A percentile compares a stretch with the other conserved stretches of the same genome.
phyloP scores from a whole-genome alignment of 306 rosid species.

The Prunus mume region DNA sequence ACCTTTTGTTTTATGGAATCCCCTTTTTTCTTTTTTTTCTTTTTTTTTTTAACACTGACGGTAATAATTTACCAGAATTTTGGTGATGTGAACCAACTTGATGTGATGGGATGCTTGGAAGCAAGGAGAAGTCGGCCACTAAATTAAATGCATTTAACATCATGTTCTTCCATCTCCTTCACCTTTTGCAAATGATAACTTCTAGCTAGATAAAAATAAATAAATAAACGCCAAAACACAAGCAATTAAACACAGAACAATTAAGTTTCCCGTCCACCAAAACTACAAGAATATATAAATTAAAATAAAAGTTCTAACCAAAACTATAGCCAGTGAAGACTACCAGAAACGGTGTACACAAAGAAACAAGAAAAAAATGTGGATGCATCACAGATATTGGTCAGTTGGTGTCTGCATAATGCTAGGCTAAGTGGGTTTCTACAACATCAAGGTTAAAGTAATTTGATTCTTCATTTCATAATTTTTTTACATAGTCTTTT shows the following conservation, averaged over 20 bases:
- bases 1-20: too few species aligned
- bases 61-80: too few species aligned
- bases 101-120: background rate
- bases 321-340: too few species aligned
- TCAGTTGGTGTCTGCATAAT: background rate
- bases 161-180: background rate
- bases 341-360: background rate
- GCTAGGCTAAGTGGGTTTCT: background rate
- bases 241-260: background rate
- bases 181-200: background rate
- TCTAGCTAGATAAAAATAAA: too few species aligned
- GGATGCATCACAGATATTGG: background rate
- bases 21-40: too few species aligned
- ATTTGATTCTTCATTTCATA: background rate
- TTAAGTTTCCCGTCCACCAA: too few species aligned
- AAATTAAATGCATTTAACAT: too few species aligned
- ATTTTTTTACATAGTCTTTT: background rate
- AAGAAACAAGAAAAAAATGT: background rate
- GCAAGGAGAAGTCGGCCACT: background rate
- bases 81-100: too few species aligned
- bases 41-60: too few species aligned
- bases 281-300: too few species aligned
- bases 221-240: background rate
- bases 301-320: background rate
- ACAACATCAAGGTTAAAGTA: background rate